These are phyloP conservation scores for Ambrosia trifida DNA, from an alignment of 129 eudicot genomes.

Conservation along the genomic window DNA sequence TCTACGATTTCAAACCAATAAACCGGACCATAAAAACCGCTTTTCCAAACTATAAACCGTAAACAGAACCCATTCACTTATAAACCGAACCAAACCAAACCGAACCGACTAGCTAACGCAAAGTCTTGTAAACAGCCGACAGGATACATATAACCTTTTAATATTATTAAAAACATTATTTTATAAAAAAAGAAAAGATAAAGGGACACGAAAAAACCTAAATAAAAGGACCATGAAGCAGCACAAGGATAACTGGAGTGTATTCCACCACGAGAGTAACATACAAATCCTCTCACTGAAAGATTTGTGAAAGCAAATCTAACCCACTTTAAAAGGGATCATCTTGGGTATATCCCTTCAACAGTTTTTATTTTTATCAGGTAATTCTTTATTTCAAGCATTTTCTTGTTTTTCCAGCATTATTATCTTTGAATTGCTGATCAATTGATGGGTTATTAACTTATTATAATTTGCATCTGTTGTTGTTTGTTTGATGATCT, in stretches of 20 bases:
- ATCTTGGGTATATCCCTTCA: neutral
- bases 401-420: neutral
- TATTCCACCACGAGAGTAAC: constrained; percentile 20
- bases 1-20: no score
- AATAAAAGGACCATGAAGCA: constrained; percentile 5
- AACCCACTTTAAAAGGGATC: neutral
- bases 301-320: neutral
- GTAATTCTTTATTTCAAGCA: neutral
- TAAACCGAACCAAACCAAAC: no score
- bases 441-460: neutral
- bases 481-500: constrained; percentile 18
- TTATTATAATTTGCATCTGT: neutral
- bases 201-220: neutral
- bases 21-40: no score
- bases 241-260: constrained; percentile 16
- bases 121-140: no score
- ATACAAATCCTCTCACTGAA: constrained; percentile 24
- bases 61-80: no score
- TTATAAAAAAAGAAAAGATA: neutral
- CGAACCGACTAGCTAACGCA: no score
- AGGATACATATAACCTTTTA: neutral
- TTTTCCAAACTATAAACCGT: no score
- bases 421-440: constrained; percentile 4
- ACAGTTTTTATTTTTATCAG: constrained; percentile 10
- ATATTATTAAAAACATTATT: neutral